Base-by-base conservation (phyloP, 345 rosid genomes). In the Nasturtium officinale region DNA sequence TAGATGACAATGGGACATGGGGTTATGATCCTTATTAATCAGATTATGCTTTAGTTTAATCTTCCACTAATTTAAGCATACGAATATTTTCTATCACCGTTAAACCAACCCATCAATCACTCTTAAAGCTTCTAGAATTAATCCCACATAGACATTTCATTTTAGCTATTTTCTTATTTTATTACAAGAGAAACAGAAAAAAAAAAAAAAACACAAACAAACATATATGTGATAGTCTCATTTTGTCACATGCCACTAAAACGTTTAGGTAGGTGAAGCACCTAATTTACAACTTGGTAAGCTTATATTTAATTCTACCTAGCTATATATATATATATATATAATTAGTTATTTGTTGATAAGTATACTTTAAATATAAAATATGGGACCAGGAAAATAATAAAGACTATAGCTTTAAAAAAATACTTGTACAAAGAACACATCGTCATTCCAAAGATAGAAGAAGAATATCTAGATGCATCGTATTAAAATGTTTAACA, bases 221-320 rank as follows among this genome's bases (percentile, higher is more conserved):
- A 20, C 16, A 35, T 29, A 53, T 65, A 62, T 61, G 70, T 52
- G 79, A 46, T 62, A 43, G 18, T 55, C 43, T 45, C 64, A 52
- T 53, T 40, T 33, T 42, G 70, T 37, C 79, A 76, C 79, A 76
- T 76, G 79, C 71, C 71, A 26, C 43, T 69, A 62, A 45, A 69
- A 76, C 59, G 28, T 76, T 32, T 60, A 69, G 59, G 79, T 76
- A 43, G 79, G 79, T 76, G 75, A 69, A 54, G 3, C 65, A 76
- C 79, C 79, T 69, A 76, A 61, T 74, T 40, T 21, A 52, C 55
- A 61, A 40, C 57, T 33, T 68, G 68, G 67, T 21, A 16, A 30
- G 15, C 66, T 10, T 67, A 60, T 42, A n/a, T 17, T 20, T 50
- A 35, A 65, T 29, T 37, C 23, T 12, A 37, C 32, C 13, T 9